Evolutionary conservation across 352 stramenopile genomes (phyloP).

Genomic region (Pythium oligandrum): DNA sequence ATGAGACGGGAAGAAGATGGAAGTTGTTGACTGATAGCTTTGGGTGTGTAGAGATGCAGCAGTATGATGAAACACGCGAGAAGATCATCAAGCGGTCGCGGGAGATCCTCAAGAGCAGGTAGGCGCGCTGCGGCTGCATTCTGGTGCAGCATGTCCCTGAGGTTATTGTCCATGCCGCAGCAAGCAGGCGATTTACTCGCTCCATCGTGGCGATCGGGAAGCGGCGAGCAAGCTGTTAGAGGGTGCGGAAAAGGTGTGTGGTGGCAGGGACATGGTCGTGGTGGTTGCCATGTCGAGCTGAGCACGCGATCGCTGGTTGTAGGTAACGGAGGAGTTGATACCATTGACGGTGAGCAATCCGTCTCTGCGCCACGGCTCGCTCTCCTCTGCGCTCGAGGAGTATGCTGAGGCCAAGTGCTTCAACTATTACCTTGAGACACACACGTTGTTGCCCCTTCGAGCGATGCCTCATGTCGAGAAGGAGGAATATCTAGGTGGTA

Average conservation of each 20-base stretch:
- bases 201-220: conserved; percentile 83
- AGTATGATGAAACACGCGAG: conserved; percentile 90
- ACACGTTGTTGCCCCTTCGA: conserved; percentile 48
- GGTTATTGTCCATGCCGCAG: conserved; percentile 18
- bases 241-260: conserved; percentile 46
- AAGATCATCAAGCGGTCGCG: conserved; percentile 93
- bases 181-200: conserved; percentile 93
- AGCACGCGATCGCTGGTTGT: background rate
- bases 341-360: conserved; percentile 79
- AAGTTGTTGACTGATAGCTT: background rate
- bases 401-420: conserved; percentile 94
- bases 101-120: conserved; percentile 93
- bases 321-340: conserved; percentile 76
- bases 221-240: conserved; percentile 48
- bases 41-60: conserved; percentile 73
- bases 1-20: background rate
- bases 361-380: conserved; percentile 69
- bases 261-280: no score
- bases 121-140: background rate
- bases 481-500: conserved; percentile 93
- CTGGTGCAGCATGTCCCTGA: conserved; percentile 3
- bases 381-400: conserved; percentile 90
- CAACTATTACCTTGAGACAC: conserved; percentile 67
- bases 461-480: conserved; percentile 52
- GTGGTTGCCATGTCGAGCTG: no score